Percentiles rank a stretch among this genome's conserved stretches.
phyloP scores from a whole-genome alignment of 164 flowering plant species.

The Akebia trifoliata region DNA sequence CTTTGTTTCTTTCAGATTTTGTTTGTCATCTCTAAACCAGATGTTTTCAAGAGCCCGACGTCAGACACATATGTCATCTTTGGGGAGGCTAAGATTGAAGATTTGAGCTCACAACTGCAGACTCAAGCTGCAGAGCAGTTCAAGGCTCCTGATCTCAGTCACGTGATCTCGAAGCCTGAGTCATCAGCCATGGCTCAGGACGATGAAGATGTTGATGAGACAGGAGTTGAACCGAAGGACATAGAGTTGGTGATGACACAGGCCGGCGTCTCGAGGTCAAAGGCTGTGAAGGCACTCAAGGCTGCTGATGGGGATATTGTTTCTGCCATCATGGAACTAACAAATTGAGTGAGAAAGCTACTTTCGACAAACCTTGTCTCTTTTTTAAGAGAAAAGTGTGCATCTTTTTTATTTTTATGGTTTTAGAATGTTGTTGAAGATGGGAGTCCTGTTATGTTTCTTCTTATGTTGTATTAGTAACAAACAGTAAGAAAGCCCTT shows the following conservation, averaged over 20 bases:
- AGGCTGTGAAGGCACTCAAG: slow-evolving; percentile 38
- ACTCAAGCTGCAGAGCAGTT: slow-evolving; percentile 40
- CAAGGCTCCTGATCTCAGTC: slow-evolving; percentile 35
- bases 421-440: background rate
- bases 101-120: slow-evolving; percentile 37
- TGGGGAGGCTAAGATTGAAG: slow-evolving; percentile 41
- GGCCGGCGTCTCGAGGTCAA: slow-evolving; percentile 35
- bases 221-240: slow-evolving; percentile 36
- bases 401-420: background rate
- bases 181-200: slow-evolving; percentile 29
- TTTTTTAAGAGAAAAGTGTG: background rate
- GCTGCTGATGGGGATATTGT: slow-evolving; percentile 35
- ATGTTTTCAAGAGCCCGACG: slow-evolving; percentile 35
- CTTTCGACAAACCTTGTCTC: too few relatives aligned
- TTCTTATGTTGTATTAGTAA: slow-evolving; percentile 11
- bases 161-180: slow-evolving; percentile 27
- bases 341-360: slow-evolving; percentile 17
- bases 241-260: slow-evolving; percentile 39
- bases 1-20: slow-evolving; percentile 20
- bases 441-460: background rate
- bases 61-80: slow-evolving; percentile 33
- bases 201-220: slow-evolving; percentile 37
- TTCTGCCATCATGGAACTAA: slow-evolving; percentile 37
- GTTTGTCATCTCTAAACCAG: slow-evolving; percentile 39
- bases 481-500: too few relatives aligned